These are phyloP conservation scores for Pseudocercospora eumusae DNA, from an alignment of 2,329 filamentous ascomycete genomes.

Conservation along the genomic window DNA sequence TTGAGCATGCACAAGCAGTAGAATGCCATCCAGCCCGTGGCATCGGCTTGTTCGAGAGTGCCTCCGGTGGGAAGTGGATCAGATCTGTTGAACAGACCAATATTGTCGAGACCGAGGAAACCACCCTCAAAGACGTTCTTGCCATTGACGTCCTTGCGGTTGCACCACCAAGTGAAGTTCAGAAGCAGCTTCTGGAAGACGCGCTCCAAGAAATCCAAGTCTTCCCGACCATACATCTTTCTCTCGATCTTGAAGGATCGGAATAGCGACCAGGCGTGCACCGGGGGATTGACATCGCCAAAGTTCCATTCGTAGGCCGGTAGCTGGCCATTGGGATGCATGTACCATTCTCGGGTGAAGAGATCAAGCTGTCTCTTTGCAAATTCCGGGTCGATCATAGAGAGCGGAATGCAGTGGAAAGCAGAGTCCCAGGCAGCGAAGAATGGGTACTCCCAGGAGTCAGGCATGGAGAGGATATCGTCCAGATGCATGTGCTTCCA, in stretches of 20 bases:
- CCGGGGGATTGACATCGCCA: constrained; percentile 92
- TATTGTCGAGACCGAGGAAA: constrained; percentile 94
- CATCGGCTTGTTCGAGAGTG: constrained; percentile 92
- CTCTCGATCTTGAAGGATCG: constrained; percentile 97
- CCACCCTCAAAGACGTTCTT: constrained; percentile 98
- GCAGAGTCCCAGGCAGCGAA: constrained; percentile 97
- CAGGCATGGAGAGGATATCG: constrained; percentile 94
- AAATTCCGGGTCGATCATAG: constrained; percentile 97
- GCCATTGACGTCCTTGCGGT: constrained; percentile 88
- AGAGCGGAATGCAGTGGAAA: constrained; percentile 92
- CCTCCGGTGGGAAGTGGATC: constrained; percentile 92
- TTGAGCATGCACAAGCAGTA: constrained; percentile 97
- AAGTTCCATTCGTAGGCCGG: constrained; percentile 98
- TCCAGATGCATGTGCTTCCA: constrained; percentile 97
- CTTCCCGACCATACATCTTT: constrained; percentile 92
- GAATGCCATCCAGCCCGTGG: constrained; percentile 98
- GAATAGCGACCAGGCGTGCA: constrained; percentile 95
- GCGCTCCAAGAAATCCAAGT: constrained; percentile 91
- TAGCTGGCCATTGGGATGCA: constrained; percentile 93
- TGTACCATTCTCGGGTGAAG: constrained; percentile 97
- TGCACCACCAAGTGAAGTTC: constrained; percentile 99
- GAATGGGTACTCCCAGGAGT: constrained; percentile 98
- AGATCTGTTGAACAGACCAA: constrained; percentile 94
- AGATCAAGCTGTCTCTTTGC: constrained; percentile 97
- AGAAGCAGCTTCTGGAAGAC: constrained; percentile 94